Base-by-base conservation (phyloP, 139 green algal species). In the Ostreobium quekettii region DNA sequence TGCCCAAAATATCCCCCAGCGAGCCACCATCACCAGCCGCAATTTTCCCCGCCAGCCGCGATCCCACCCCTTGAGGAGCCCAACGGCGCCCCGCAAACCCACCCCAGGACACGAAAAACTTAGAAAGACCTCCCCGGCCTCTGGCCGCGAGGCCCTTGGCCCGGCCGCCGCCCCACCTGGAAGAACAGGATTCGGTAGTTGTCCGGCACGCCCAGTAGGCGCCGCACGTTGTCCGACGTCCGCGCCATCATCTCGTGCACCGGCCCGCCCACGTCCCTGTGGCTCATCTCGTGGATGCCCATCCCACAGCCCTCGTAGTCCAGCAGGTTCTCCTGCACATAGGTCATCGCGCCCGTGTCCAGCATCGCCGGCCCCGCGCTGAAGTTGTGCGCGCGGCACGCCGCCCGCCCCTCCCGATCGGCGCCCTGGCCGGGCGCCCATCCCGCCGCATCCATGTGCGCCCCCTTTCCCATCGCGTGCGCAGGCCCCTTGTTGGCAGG, bases 131-230 rank as follows among this genome's bases (percentile, higher is more conserved):
- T 29, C 62, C 29, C 8, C 29, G 33, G 33, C 49, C 49, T 7
- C 11, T 29, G 8, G 33, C 15, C 11, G 8, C 7, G 8, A 30
- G 11, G 8, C 29, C 33, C 8, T 26, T 29, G 8, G 49, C 35
- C 19, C 46, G 19, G 15, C 29, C 33, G 49, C 15, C 35, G 29
- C n/a, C n/a, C n/a, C n/a, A 71, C 63, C 65, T 71, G 71, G 64
- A 74, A 71, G 42, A 75, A 70, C 1, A 75, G 60, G 19, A 75
- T 56, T 31, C 56, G 63, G 60, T 75, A 75, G 36, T 75, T 75
- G 31, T 71, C 60, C 31, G 70, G 70, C 24, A 75, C 57, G 19
- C 47, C 46, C 22, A 75, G 60, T 28, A 75, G 70, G 26, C 33
- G 29, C 22, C 61, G 29, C n/a, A 75, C 38, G 42, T 75, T 75